Conservation (phyloP, 2,329 filamentous ascomycete species). For the Claviceps spartinae region DNA sequence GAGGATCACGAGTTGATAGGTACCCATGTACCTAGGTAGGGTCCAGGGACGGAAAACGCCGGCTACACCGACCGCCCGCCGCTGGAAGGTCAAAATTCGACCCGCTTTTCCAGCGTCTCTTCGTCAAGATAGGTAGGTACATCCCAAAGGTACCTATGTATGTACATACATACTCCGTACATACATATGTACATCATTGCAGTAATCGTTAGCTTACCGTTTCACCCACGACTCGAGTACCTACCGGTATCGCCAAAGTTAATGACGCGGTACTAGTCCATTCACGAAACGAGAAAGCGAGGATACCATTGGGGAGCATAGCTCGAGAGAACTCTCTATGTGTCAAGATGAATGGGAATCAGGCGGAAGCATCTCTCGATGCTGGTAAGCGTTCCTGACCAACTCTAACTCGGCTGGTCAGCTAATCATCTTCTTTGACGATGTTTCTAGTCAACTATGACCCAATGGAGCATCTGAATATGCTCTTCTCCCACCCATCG, state of each 20-base stretch:
- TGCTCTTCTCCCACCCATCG: conserved; percentile 81
- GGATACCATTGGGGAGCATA: background rate
- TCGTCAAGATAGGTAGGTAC: background rate
- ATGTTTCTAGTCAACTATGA: conserved; percentile 59
- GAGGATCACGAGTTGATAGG: too few species aligned
- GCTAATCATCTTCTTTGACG: background rate
- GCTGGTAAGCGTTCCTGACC: conserved; percentile 23
- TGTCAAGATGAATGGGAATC: conserved; percentile 25
- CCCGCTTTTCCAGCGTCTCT: background rate
- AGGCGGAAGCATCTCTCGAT: conserved; percentile 26
- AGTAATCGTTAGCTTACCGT: background rate
- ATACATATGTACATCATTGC: too few species aligned
- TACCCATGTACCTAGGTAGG: too few species aligned
- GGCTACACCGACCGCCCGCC: too few species aligned
- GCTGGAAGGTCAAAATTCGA: too few species aligned
- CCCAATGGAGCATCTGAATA: conserved; percentile 83
- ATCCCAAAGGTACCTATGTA: too few species aligned
- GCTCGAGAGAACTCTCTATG: background rate
- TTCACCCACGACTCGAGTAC: too few species aligned
- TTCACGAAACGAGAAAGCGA: background rate
- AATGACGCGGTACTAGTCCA: background rate
- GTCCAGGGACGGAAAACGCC: too few species aligned
- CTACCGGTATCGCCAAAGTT: too few species aligned
- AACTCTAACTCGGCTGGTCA: background rate
- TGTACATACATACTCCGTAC: too few species aligned